Evolutionary conservation across 202 grass and related monocot genomes (phyloP), one percentile per base, ranked within the genome.

Genomic region (Zizania palustris): DNA sequence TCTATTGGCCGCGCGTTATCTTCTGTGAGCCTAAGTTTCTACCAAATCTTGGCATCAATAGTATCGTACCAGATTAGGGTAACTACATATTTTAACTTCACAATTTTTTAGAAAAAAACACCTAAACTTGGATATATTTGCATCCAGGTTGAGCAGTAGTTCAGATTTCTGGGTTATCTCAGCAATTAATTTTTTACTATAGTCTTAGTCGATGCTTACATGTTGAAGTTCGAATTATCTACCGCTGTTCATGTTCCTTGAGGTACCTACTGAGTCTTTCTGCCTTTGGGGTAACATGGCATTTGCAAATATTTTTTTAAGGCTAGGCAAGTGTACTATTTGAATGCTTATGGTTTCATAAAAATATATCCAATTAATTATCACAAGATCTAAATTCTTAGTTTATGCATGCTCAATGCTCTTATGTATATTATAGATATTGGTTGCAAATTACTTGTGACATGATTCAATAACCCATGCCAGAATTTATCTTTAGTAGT

Each of bases 141-240:
- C 16, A 18, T 40, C 62, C 62, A 65, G 39, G 62, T 65, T 67
- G 49, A 78, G 38, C 49, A 78, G 50, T 22, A 58, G 41, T 28
- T 69, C 50, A 46, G 42, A 79, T 69, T 50, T 19, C 49, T 5
- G 14, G 44, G n/a, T 45, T 67, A 67, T 77, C 15, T 16, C 14
- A 56, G 37, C 38, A 67, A 38, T 13, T 3, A 69, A 35, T 36
- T 59, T 69, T 57, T 11, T 60, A 4, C 33, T 39, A 11, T 39
- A 21, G 44, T 65, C 16, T 63, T 53, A 69, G 7, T 40, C 49
- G 22, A 82, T 65, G 59, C 33, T 82, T 74, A 16, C n/a, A 0
- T 20, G 14, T 15, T 50, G 58, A 60, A 75, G 73, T 22, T 77
- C 20, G 67, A 21, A 12, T 77, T 34, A 4, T 5, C 11, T 36